A percentile compares a stretch with the other conserved stretches of the same genome.
Evolutionary conservation across 2,329 filamentous ascomycete genomes (phyloP).

Genomic region (Pseudonectria buxi): DNA sequence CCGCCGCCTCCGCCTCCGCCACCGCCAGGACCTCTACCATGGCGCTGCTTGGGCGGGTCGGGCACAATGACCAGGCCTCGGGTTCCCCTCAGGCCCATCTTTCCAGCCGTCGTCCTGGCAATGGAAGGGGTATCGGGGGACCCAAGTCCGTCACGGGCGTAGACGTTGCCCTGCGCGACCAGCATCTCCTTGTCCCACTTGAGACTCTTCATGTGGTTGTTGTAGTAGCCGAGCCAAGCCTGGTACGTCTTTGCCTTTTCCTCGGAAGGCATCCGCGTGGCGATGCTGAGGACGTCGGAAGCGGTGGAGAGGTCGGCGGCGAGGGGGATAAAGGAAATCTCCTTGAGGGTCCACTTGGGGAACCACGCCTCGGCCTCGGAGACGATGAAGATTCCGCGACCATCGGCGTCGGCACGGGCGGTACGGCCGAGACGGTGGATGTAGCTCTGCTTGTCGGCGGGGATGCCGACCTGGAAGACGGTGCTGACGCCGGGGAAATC

Average conservation of each 20-base stretch:
- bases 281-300: constrained; percentile 31
- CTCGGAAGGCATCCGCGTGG: constrained; percentile 36
- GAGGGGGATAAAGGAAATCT: constrained; percentile 46
- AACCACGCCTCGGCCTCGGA: constrained; percentile 46
- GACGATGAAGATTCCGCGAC: constrained; percentile 56
- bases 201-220: constrained; percentile 40
- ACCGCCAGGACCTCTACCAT: too few species aligned
- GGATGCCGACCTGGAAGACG: constrained; percentile 57
- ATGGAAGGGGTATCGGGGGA: constrained; percentile 41
- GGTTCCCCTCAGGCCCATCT: constrained; percentile 52
- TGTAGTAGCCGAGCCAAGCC: constrained; percentile 52
- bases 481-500: constrained; percentile 65
- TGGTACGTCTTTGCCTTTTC: constrained; percentile 45
- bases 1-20: constrained; percentile 15
- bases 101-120: constrained; percentile 40
- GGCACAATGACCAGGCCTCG: constrained; percentile 41
- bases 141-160: constrained; percentile 41
- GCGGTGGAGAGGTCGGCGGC: constrained; percentile 38
- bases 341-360: constrained; percentile 42
- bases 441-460: constrained; percentile 55
- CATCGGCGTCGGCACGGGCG: constrained; percentile 56
- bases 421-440: constrained; percentile 63
- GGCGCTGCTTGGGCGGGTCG: constrained; percentile 28
- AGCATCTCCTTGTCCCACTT: constrained; percentile 37
- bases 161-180: constrained; percentile 45